phyloP scores from a whole-genome alignment of 2,329 filamentous ascomycete species.

The Cladosporium sp. region DNA sequence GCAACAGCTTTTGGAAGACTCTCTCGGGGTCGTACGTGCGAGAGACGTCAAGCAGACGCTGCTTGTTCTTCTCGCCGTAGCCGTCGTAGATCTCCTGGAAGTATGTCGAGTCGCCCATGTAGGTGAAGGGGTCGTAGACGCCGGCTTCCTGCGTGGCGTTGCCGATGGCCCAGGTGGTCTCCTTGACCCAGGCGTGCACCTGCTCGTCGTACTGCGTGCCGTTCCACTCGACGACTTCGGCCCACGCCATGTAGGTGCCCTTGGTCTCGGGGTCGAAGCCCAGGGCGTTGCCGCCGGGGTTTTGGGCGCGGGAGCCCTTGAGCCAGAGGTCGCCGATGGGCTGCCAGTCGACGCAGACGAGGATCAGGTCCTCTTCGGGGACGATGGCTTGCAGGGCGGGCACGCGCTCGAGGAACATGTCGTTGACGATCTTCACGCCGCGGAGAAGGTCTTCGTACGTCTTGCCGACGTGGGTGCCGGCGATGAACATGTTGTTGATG shows the following conservation, averaged over 20 bases:
- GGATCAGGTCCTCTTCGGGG: constrained; percentile 13
- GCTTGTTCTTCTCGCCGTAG: constrained; percentile 26
- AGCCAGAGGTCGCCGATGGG: constrained; percentile 16
- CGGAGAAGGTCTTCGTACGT: constrained; percentile 14
- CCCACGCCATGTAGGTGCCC: constrained; percentile 19
- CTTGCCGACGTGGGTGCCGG: constrained; percentile 16
- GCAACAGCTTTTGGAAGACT: constrained; percentile 27
- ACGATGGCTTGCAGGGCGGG: constrained; percentile 16
- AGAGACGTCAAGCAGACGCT: constrained; percentile 22
- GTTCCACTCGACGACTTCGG: constrained; percentile 23
- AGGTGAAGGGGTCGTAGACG: constrained; percentile 13
- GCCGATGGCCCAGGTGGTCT: constrained; percentile 19
- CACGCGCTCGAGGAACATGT: constrained; percentile 15
- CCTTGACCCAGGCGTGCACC: constrained; percentile 21
- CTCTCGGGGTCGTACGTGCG: constrained; percentile 25
- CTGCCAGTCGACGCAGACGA: constrained; percentile 18
- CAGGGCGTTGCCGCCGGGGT: constrained; percentile 24
- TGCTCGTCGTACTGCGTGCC: constrained; percentile 24
- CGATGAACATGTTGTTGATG: constrained; percentile 18
- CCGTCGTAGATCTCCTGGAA: constrained; percentile 24
- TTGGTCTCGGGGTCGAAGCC: constrained; percentile 22
- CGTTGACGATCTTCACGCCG: constrained; percentile 16
- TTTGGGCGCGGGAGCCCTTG: constrained; percentile 4
- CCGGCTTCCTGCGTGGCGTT: constrained; percentile 17
- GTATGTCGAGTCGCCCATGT: constrained; percentile 25